Conservation (phyloP, 2,329 filamentous ascomycete genomes). For the Exophiala aquamarina region DNA sequence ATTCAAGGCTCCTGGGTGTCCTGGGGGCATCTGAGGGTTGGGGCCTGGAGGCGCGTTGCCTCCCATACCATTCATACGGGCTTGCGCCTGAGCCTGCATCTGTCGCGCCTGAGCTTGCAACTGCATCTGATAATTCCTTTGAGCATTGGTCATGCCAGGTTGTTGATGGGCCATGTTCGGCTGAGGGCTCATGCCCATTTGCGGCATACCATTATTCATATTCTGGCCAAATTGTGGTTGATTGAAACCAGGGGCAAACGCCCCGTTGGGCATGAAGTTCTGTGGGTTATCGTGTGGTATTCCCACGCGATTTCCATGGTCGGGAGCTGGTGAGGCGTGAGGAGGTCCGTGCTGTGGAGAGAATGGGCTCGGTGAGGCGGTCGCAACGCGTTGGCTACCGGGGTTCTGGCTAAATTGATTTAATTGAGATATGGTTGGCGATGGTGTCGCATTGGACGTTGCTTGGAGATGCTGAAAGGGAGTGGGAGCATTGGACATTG, state of each 20-base stretch:
- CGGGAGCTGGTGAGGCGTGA: conserved; percentile 74
- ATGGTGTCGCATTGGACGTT: conserved; percentile 82
- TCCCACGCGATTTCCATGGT: conserved; percentile 64
- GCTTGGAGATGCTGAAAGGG: conserved; percentile 81
- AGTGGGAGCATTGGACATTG: conserved; percentile 61
- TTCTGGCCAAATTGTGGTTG: conserved; percentile 42
- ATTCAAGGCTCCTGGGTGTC: conserved; percentile 16
- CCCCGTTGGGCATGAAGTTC: conserved; percentile 57
- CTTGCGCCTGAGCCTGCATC: conserved; percentile 32
- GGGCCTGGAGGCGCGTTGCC: conserved; percentile 11
- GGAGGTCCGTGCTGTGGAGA: conserved; percentile 73
- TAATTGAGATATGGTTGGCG: conserved; percentile 79
- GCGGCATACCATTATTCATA: conserved; percentile 40
- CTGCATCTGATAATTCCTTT: conserved; percentile 78
- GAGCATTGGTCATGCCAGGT: conserved; percentile 67
- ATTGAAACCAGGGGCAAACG: conserved; percentile 40
- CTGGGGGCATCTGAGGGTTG: conserved; percentile 21
- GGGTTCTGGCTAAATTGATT: conserved; percentile 66
- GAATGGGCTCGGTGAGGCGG: conserved; percentile 88
- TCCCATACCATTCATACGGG: conserved; percentile 16
- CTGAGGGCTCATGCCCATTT: conserved; percentile 42
- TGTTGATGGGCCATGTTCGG: conserved; percentile 56
- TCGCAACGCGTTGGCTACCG: conserved; percentile 77
- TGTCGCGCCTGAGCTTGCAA: conserved; percentile 74
- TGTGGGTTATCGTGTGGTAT: conserved; percentile 69